Percentiles rank a stretch among this genome's conserved stretches.
Conservation (phyloP, 139 green algal species). For the Zygnema circumcarinatum region DNA sequence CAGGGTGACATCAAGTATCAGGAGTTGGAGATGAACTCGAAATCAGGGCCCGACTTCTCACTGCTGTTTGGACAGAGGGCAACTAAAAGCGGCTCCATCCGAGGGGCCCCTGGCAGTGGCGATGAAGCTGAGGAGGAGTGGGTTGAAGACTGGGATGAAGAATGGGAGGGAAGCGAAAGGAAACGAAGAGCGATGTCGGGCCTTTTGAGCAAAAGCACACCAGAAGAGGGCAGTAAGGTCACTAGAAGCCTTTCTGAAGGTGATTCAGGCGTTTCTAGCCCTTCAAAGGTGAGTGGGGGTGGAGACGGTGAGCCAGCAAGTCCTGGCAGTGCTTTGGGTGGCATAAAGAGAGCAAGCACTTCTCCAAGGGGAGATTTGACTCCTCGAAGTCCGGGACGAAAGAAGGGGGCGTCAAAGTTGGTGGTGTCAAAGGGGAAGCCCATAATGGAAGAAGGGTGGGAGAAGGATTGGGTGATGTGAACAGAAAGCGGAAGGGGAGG, state of each 20-base stretch:
- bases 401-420: not conserved
- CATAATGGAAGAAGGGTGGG: not conserved
- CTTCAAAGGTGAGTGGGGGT: not conserved
- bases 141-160: not conserved
- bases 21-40: not conserved
- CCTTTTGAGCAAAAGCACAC: not conserved
- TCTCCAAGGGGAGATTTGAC: not conserved
- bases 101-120: not conserved
- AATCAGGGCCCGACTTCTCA: slow-evolving; percentile 1
- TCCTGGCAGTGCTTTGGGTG: slow-evolving; percentile 16
- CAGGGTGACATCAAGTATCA: not conserved
- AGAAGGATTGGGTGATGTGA: not conserved
- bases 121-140: not conserved
- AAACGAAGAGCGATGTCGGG: not conserved
- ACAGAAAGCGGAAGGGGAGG: too few relatives aligned
- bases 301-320: not conserved
- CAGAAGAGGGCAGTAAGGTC: not conserved
- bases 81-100: not conserved
- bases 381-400: not conserved
- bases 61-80: not conserved
- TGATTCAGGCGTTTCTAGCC: not conserved
- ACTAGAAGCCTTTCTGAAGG: slow-evolving; percentile 4
- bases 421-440: not conserved
- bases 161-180: not conserved
- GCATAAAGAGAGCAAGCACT: not conserved